Evolutionary conservation across 352 stramenopile species (phyloP).

Genomic region (Lagenidium sp.): DNA sequence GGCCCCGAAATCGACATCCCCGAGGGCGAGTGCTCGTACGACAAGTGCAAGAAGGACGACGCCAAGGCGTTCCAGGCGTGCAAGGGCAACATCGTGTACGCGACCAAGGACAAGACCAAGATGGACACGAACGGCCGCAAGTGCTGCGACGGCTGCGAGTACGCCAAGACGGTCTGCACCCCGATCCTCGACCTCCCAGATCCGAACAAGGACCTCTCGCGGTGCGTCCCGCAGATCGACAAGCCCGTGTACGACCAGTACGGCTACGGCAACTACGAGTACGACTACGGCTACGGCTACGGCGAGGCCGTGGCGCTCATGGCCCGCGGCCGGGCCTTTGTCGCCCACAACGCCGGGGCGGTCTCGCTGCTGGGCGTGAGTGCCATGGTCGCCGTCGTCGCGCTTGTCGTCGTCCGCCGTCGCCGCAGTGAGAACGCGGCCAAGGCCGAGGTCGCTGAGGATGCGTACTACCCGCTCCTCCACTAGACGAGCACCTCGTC

Average conservation of each 20-base stretch:
- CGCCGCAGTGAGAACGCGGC: constrained; percentile 16
- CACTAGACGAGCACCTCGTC: constrained; percentile 20
- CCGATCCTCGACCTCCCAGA: constrained; percentile 34
- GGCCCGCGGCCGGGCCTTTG: constrained; percentile 9
- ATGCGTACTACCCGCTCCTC: constrained; percentile 57
- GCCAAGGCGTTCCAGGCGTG: constrained; percentile 41
- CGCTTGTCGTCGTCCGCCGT: constrained; percentile 42
- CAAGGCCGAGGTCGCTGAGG: constrained; percentile 16
- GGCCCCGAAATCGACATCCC: constrained; percentile 32
- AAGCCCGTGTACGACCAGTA: neutral
- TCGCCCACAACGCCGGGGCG: constrained; percentile 18
- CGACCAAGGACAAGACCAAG: constrained; percentile 12
- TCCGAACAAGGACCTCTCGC: constrained; percentile 33
- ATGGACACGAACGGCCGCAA: constrained; percentile 15
- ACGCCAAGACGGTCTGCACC: constrained; percentile 20
- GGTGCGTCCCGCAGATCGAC: constrained; percentile 24
- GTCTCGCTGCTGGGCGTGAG: constrained; percentile 24
- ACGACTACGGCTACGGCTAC: constrained; percentile 14
- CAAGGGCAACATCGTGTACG: constrained; percentile 26
- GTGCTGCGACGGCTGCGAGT: constrained; percentile 39
- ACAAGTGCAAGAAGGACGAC: constrained; percentile 15
- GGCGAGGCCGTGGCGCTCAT: constrained; percentile 11
- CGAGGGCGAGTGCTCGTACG: constrained; percentile 25
- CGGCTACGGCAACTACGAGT: constrained; percentile 2
- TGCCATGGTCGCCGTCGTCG: constrained; percentile 34